Conservation (phyloP, 495 filamentous ascomycete genomes). For the Neurospora africana region DNA sequence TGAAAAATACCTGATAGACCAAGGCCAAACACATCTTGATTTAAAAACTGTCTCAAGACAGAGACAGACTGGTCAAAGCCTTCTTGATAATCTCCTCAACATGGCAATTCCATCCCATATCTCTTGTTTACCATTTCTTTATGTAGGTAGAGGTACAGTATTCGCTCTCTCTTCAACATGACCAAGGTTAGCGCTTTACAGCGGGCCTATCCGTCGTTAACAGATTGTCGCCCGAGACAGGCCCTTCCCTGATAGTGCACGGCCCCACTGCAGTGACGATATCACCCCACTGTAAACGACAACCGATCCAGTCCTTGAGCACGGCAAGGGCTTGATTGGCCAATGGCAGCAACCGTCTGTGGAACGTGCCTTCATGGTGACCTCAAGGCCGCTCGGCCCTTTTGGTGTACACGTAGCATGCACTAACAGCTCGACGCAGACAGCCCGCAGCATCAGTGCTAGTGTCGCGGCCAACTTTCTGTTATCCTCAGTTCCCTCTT, state of each 20-base stretch:
- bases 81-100: not conserved
- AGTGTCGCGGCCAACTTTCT: not conserved
- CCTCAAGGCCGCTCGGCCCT: not conserved
- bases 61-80: not conserved
- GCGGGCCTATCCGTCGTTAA: not conserved
- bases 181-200: not conserved
- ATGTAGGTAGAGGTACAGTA: not conserved
- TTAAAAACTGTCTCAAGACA: not conserved
- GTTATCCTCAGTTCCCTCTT: not conserved
- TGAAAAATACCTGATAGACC: not conserved
- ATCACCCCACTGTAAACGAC: not conserved
- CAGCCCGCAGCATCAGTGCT: not conserved
- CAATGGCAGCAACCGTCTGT: constrained; percentile 14
- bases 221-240: not conserved
- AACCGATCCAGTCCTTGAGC: too few relatives aligned
- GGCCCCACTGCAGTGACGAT: not conserved
- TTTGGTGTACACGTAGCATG: not conserved
- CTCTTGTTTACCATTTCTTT: not conserved
- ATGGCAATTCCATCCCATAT: not conserved
- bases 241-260: not conserved
- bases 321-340: constrained; percentile 12
- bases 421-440: not conserved
- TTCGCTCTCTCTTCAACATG: not conserved
- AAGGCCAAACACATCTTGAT: not conserved
- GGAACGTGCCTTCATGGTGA: constrained; percentile 18